Percentiles rank a stretch among this genome's conserved stretches.
These are phyloP conservation scores for Cicer arietinum DNA, from an alignment of 306 rosid species.

Conservation along the genomic window DNA sequence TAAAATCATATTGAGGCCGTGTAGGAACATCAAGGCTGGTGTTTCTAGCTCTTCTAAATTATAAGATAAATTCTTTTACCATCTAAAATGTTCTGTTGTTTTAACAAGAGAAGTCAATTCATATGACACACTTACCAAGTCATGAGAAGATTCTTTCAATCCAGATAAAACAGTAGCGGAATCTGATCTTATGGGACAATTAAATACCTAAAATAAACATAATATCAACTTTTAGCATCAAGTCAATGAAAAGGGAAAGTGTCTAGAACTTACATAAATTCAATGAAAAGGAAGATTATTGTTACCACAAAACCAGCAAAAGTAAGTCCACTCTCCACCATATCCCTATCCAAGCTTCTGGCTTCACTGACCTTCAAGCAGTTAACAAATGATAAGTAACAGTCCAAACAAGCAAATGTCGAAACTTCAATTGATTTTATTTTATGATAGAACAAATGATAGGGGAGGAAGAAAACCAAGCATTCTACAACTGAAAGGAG, in stretches of 20 bases:
- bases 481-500: constrained; percentile 5
- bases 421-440: not conserved
- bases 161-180: constrained; percentile 83
- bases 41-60: not conserved
- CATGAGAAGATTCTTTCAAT: constrained; percentile 90
- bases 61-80: not conserved
- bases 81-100: constrained; percentile 1
- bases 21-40: not conserved
- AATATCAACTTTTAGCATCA: constrained; percentile 39
- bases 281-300: constrained; percentile 19
- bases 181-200: constrained; percentile 96
- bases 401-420: constrained; percentile 21
- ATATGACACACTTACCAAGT: constrained; percentile 71
- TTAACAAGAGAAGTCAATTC: constrained; percentile 35
- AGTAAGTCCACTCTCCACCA: constrained; percentile 84
- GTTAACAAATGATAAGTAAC: constrained; percentile 44
- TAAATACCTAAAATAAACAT: constrained; percentile 78
- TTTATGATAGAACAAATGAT: constrained; percentile 9
- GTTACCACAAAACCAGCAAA: constrained; percentile 98
- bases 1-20: too few relatives aligned
- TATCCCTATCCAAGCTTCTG: constrained; percentile 95
- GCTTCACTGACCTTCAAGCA: constrained; percentile 96
- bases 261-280: constrained; percentile 7
- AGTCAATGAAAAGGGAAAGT: constrained; percentile 29
- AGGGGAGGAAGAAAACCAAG: constrained; percentile 18